Evolutionary conservation across 768 basidiomycete genomes (phyloP).

Genomic region (Russula vinacea): DNA sequence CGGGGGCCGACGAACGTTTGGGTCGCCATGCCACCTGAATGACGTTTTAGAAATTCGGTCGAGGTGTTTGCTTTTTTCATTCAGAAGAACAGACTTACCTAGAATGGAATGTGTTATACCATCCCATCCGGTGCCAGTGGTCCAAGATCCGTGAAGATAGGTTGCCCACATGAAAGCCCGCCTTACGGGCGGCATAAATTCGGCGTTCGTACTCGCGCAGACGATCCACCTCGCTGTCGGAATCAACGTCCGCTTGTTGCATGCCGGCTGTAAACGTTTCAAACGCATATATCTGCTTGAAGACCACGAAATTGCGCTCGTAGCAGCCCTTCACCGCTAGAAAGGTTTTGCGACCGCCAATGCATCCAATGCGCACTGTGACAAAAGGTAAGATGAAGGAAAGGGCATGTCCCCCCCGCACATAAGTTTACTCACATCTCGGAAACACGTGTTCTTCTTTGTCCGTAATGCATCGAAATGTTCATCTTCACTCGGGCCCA

Average conservation of each 20-base stretch:
- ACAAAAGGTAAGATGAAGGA: background rate
- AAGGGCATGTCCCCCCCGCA: background rate
- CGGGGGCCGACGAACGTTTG: conserved; percentile 27
- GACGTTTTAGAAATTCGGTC: conserved; percentile 9
- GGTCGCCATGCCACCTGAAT: conserved; percentile 30
- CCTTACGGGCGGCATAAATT: conserved; percentile 60
- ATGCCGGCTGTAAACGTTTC: conserved; percentile 50
- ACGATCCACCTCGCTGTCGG: conserved; percentile 58
- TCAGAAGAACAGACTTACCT: conserved; percentile 42
- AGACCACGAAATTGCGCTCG: conserved; percentile 79
- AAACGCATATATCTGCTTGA: conserved; percentile 77
- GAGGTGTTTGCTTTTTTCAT: background rate
- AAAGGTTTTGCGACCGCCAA: conserved; percentile 74
- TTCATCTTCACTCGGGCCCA: conserved; percentile 66
- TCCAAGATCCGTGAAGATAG: conserved; percentile 71
- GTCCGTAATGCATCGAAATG: conserved; percentile 76
- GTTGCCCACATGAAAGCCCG: conserved; percentile 68
- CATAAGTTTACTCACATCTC: conserved; percentile 50
- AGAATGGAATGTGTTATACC: conserved; percentile 71
- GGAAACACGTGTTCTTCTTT: conserved; percentile 78
- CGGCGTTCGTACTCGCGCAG: conserved; percentile 71
- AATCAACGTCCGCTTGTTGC: conserved; percentile 39
- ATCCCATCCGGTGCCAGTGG: conserved; percentile 74
- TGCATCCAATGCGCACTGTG: conserved; percentile 65
- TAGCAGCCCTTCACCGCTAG: conserved; percentile 83